These are phyloP conservation scores for Taiwanofungus camphoratus DNA, from an alignment of 1,284 basidiomycete genomes.

Conservation along the genomic window DNA sequence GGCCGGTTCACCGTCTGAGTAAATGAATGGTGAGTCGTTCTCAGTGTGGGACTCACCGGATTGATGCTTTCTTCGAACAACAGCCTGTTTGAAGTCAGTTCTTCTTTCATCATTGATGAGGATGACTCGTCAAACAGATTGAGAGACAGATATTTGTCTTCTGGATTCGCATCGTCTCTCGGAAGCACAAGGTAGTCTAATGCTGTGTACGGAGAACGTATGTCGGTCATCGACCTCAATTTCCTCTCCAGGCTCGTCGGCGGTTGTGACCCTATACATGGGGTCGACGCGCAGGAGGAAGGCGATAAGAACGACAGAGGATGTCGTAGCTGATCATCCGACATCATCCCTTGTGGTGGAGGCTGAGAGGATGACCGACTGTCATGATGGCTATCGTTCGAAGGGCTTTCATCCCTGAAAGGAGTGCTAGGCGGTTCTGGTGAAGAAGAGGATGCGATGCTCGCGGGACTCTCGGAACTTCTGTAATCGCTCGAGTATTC, in stretches of 20 bases:
- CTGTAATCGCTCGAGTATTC: conserved; percentile 9
- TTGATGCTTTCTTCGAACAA: too few relatives aligned
- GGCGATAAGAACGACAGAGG: not conserved
- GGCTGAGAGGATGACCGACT: conserved; percentile 12
- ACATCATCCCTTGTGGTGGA: not conserved
- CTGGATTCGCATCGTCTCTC: conserved; percentile 11
- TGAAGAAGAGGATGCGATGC: conserved; percentile 14
- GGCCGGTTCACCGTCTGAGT: too few relatives aligned
- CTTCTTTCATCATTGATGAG: too few relatives aligned
- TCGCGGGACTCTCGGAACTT: conserved; percentile 16
- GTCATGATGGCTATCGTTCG: not conserved
- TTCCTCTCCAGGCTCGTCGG: conserved; percentile 3
- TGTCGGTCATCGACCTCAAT: conserved; percentile 10
- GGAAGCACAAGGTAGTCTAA: conserved; percentile 2
- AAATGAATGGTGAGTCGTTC: too few relatives aligned
- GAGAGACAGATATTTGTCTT: conserved; percentile 12
- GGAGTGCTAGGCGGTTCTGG: conserved; percentile 17
- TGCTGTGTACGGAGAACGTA: conserved; percentile 4
- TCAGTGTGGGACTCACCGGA: too few relatives aligned
- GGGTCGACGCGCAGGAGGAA: not conserved
- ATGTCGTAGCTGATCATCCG: not conserved
- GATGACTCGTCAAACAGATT: conserved; percentile 7
- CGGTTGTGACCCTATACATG: too few relatives aligned
- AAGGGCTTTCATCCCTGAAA: not conserved
- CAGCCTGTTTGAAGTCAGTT: too few relatives aligned